phyloP scores from a whole-genome alignment of 805 yeast species.

The Yamadazyma akitaensis region DNA sequence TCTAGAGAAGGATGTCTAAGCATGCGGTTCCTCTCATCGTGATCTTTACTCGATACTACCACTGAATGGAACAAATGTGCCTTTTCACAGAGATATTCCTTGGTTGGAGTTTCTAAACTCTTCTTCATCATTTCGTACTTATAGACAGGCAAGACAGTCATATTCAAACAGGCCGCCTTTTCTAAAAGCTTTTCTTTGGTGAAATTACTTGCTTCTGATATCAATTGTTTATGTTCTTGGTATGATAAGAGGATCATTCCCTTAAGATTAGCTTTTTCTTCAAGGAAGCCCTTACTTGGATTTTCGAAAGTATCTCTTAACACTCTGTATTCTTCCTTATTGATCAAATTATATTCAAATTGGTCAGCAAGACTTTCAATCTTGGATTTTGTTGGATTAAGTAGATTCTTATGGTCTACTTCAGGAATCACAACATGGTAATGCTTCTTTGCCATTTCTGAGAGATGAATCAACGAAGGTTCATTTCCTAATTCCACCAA shows the following conservation, averaged over 20 bases:
- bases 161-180: slow-evolving; percentile 21
- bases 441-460: slow-evolving; percentile 8
- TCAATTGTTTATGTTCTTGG: slow-evolving; percentile 7
- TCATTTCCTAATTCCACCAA: slow-evolving; percentile 3
- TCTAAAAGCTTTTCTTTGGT: slow-evolving; percentile 14
- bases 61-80: slow-evolving; percentile 1
- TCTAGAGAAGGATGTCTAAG: slow-evolving; percentile 9
- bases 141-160: slow-evolving; percentile 17
- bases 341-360: slow-evolving; percentile 1
- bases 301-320: slow-evolving; percentile 6
- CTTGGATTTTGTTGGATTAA: slow-evolving; percentile 7
- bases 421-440: slow-evolving; percentile 1
- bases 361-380: slow-evolving; percentile 6
- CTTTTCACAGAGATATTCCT: slow-evolving; percentile 18
- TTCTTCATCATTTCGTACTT: slow-evolving; percentile 12
- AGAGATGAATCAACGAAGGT: slow-evolving; percentile 14
- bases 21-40: slow-evolving; percentile 1
- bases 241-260: slow-evolving; percentile 10
- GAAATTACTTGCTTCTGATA: slow-evolving; percentile 10
- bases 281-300: slow-evolving; percentile 19
- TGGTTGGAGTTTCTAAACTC: slow-evolving; percentile 16
- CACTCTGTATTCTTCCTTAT: slow-evolving; percentile 10
- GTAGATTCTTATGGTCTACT: not conserved
- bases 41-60: slow-evolving; percentile 2
- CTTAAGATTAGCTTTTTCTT: slow-evolving; percentile 6